Base-by-base conservation (phyloP, 345 rosid species). In the Mercurialis annua region DNA sequence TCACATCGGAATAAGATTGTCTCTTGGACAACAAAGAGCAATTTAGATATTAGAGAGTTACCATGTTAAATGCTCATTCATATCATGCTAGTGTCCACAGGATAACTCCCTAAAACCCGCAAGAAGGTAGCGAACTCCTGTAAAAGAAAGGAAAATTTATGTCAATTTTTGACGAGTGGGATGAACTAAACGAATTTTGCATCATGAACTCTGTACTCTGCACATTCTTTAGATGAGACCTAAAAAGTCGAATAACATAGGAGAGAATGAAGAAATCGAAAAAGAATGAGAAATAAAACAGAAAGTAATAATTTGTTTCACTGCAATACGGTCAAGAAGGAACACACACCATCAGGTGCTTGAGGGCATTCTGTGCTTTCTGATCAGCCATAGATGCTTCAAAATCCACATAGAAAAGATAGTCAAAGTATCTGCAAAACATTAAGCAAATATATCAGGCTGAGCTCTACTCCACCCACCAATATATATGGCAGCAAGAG, bases 311-410 rank as follows among this genome's bases (percentile, higher is more conserved):
- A 57, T 36, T 43, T 52, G 44, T 44, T 10, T n/a, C 56, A 33
- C 11, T 14, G 20, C 15, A 48, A 31, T 14, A 14, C 33, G 23
- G 12, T 33, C 29, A 14, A 70, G 21, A 53, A 17, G 61, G 61
- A 30, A 62, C 38, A 44, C 70, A 54, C 62, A 89, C 99, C 82
- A 86, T 83, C 24, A 94, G 88, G 83, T 94, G 92, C 72, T 81
- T 74, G 53, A 91, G 81, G 66, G 98, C 99, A 71, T 94, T 91
- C 67, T 91, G 97, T 30, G 99, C 98, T 9, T 80, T 81, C 81
- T 87, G 80, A 26, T 92, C 90, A 53, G 99, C 99, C 98, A 91
- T 94, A 33, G 99, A 94, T 74, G 96, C 92, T 75, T 89, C 99
- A 49, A 94, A 89, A 76, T 94, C 99, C 80, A 91, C 98, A 67